Base-by-base conservation (phyloP, 345 rosid genomes). In the Triadica sebifera region DNA sequence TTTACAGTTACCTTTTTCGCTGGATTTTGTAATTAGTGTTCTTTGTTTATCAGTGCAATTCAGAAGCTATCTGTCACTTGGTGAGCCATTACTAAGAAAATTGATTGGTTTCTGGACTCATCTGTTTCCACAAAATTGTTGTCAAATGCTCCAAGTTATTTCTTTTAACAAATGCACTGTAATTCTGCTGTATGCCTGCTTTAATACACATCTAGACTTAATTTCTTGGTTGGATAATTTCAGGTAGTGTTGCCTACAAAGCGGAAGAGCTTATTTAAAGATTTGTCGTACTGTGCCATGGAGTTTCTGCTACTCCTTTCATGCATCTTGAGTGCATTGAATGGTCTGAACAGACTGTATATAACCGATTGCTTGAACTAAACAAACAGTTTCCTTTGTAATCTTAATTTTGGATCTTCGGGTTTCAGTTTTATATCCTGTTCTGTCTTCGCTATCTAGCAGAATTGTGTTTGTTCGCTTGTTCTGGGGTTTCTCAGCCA, bases 311-410 rank as follows among this genome's bases (percentile, higher is more conserved):
- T 72, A 64, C 71, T 55, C 51, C 25, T 17, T 65, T 34, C 63
- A 37, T 22, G 73, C 79, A 47, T 82, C 74, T 38, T 72, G 69
- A 76, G 81, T 85, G 85, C 81, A 80, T 79, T 77, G 55, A 72
- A 64, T 43, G 76, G 72, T 69, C 71, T 79, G 77, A 58, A 79
- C 72, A 57, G 65, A 76, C 78, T 82, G 92, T 86, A 86, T 74
- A 84, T 82, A 84, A 75, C 66, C 24, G 87, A 71, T 81, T 69
- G 86, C 76, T 37, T 80, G 52, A 76, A 80, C 79, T 76, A 41
- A 75, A 72, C 19, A 37, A 51, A 29, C 34, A 39, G 55, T 58
- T 43, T 29, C 69, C 74, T 20, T 51, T 72, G 72, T 81, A 61
- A 39, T 70, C 39, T 73, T 75, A 66, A 46, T 74, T 45, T 6